Evolutionary conservation across 495 filamentous ascomycete genomes (phyloP).

Genomic region (Podospora sp.): DNA sequence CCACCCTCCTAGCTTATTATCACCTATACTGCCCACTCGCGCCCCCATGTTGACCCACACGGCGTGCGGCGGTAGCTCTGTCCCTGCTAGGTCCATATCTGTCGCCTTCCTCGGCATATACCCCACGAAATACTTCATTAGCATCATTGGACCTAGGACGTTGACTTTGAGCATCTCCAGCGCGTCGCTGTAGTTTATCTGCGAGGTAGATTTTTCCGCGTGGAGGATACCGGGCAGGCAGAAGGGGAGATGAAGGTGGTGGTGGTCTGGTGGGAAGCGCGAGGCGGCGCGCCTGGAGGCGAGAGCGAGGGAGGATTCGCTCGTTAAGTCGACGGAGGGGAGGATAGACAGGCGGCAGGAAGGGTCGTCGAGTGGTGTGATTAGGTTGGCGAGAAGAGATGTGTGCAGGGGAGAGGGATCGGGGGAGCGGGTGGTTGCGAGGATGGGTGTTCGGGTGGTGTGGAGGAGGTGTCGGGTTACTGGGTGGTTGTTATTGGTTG

Average conservation of each 20-base stretch:
- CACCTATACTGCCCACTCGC: constrained; percentile 71
- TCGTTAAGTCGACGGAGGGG: constrained; percentile 37
- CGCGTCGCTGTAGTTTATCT: constrained; percentile 60
- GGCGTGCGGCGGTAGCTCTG: constrained; percentile 45
- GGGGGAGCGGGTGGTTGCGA: constrained; percentile 68
- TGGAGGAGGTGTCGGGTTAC: constrained; percentile 67
- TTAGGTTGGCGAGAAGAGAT: constrained; percentile 5
- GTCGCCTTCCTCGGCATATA: constrained; percentile 63
- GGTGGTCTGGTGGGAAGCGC: constrained; percentile 49
- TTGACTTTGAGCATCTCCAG: constrained; percentile 69
- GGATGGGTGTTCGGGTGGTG: constrained; percentile 63
- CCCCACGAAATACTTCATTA: constrained; percentile 71
- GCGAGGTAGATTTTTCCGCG: constrained; percentile 70
- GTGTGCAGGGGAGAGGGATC: constrained; percentile 28
- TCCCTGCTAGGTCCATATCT: constrained; percentile 15
- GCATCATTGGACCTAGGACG: constrained; percentile 69
- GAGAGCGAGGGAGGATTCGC: constrained; percentile 51
- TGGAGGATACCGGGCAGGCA: constrained; percentile 72
- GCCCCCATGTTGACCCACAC: constrained; percentile 73
- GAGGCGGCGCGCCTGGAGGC: constrained; percentile 44
- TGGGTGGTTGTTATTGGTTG: background rate
- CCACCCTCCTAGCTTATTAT: constrained; percentile 72
- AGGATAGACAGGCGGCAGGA: constrained; percentile 33
- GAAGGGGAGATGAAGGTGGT: constrained; percentile 70
- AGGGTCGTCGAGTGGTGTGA: constrained; percentile 5